Evolutionary conservation across 2,329 filamentous ascomycete species (phyloP).

Genomic region (Cercospora canescens): DNA sequence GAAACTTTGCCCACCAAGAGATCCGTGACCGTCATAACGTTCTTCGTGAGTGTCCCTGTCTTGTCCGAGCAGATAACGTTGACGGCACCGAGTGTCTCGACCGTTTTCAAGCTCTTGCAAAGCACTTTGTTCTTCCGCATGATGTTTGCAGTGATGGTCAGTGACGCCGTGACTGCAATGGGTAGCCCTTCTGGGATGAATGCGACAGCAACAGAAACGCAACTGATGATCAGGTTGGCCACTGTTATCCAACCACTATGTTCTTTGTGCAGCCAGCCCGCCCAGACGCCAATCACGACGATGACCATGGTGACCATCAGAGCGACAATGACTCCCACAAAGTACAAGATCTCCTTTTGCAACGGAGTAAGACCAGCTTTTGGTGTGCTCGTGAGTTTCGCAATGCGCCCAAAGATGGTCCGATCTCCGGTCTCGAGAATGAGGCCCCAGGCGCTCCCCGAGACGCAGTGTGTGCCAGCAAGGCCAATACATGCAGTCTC

Average conservation of each 20-base stretch:
- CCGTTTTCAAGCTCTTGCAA: slow-evolving; percentile 77
- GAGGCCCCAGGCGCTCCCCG: slow-evolving; percentile 65
- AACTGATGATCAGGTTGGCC: slow-evolving; percentile 69
- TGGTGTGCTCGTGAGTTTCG: slow-evolving; percentile 68
- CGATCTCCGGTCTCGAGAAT: slow-evolving; percentile 71
- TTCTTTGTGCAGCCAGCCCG: slow-evolving; percentile 64
- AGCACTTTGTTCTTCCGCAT: slow-evolving; percentile 77
- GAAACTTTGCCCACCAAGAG: slow-evolving; percentile 59
- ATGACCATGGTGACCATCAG: slow-evolving; percentile 69
- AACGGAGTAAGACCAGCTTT: slow-evolving; percentile 68
- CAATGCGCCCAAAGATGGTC: slow-evolving; percentile 74
- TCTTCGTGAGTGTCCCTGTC: slow-evolving; percentile 66
- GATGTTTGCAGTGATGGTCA: slow-evolving; percentile 74
- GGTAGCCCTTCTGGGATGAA: slow-evolving; percentile 76
- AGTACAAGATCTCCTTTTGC: slow-evolving; percentile 71
- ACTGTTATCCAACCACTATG: slow-evolving; percentile 73
- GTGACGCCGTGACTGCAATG: slow-evolving; percentile 64
- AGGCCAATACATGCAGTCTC: slow-evolving; percentile 75
- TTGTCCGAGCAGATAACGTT: slow-evolving; percentile 77
- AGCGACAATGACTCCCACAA: slow-evolving; percentile 68
- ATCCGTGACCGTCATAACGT: slow-evolving; percentile 58
- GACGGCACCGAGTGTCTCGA: slow-evolving; percentile 72
- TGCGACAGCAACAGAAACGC: slow-evolving; percentile 68
- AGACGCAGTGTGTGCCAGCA: slow-evolving; percentile 77
- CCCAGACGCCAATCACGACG: slow-evolving; percentile 57